These are phyloP conservation scores for Paramecium caudatum DNA, from an alignment of 73 alveolate genomes.

Conservation along the genomic window DNA sequence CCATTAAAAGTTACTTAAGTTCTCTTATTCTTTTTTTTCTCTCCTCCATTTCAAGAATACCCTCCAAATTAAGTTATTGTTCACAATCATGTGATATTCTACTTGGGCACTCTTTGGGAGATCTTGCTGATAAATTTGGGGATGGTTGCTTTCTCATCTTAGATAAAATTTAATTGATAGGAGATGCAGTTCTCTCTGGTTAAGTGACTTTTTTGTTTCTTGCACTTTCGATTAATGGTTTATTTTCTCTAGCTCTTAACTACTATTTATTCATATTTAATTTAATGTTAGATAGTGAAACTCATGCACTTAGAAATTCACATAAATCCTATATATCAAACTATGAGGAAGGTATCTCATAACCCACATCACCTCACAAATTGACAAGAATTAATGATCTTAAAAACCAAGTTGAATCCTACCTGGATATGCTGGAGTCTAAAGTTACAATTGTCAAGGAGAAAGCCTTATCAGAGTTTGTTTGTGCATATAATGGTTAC, in stretches of 20 bases:
- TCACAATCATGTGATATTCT: slow-evolving; percentile 31
- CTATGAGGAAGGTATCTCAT: not conserved
- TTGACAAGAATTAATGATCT: slow-evolving; percentile 8
- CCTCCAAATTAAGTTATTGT: not conserved
- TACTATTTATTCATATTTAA: not conserved
- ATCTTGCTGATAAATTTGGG: slow-evolving; percentile 10
- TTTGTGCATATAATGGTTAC: slow-evolving; percentile 17
- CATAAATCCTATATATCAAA: slow-evolving; percentile 15
- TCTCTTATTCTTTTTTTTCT: slow-evolving; percentile 5
- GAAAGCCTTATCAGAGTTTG: slow-evolving; percentile 15
- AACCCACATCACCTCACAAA: slow-evolving; percentile 57
- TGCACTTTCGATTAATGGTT: not conserved
- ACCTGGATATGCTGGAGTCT: slow-evolving; percentile 26
- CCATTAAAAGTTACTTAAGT: not conserved
- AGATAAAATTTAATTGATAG: not conserved
- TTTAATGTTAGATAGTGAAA: slow-evolving; percentile 29
- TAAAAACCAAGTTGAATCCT: not conserved
- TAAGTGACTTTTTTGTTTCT: not conserved
- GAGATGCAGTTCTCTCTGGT: not conserved
- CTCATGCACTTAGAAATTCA: not conserved
- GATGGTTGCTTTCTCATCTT: slow-evolving; percentile 6
- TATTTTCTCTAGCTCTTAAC: not conserved
- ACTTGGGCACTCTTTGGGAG: not conserved
- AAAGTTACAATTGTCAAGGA: slow-evolving; percentile 52
- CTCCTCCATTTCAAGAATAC: not conserved